Evolutionary conservation across 805 yeast species (phyloP).

Genomic region (Candida vaughaniae): DNA sequence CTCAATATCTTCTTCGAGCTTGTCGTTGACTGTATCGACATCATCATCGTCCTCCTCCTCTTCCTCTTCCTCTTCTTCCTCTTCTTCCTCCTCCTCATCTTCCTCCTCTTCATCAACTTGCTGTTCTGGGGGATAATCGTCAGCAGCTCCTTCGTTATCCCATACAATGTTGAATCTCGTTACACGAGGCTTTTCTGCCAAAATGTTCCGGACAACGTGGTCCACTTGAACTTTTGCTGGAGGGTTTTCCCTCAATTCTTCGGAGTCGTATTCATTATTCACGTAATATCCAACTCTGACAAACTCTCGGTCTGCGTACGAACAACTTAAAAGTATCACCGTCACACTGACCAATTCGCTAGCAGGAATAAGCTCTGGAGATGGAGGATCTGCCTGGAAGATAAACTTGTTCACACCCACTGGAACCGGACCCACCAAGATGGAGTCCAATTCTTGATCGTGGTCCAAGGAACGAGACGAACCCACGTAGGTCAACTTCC

Average conservation of each 20-base stretch:
- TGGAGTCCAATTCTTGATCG: constrained; percentile 94
- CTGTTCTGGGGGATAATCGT: constrained; percentile 78
- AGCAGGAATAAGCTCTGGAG: constrained; percentile 94
- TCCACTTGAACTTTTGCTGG: constrained; percentile 93
- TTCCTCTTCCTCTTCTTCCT: constrained; percentile 56
- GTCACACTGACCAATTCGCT: constrained; percentile 94
- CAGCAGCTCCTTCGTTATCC: constrained; percentile 73
- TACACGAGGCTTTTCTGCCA: constrained; percentile 97
- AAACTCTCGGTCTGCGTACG: constrained; percentile 90
- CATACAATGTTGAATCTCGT: constrained; percentile 96
- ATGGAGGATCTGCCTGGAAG: constrained; percentile 94
- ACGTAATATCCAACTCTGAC: constrained; percentile 98
- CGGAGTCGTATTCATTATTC: constrained; percentile 93
- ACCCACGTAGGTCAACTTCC: constrained; percentile 97
- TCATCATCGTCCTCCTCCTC: constrained; percentile 54
- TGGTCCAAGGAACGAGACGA: constrained; percentile 92
- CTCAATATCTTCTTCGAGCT: constrained; percentile 31
- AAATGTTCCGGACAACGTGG: constrained; percentile 87
- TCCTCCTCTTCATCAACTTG: constrained; percentile 64
- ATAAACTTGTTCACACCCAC: constrained; percentile 94
- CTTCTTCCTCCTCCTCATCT: constrained; percentile 55
- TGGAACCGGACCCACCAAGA: constrained; percentile 98
- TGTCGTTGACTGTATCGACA: constrained; percentile 37
- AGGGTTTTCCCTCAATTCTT: constrained; percentile 89
- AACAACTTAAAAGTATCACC: constrained; percentile 87